Percentiles rank a stretch among this genome's conserved stretches.
phyloP scores from a whole-genome alignment of 305 asterid genomes.

The Rubia peregrina region DNA sequence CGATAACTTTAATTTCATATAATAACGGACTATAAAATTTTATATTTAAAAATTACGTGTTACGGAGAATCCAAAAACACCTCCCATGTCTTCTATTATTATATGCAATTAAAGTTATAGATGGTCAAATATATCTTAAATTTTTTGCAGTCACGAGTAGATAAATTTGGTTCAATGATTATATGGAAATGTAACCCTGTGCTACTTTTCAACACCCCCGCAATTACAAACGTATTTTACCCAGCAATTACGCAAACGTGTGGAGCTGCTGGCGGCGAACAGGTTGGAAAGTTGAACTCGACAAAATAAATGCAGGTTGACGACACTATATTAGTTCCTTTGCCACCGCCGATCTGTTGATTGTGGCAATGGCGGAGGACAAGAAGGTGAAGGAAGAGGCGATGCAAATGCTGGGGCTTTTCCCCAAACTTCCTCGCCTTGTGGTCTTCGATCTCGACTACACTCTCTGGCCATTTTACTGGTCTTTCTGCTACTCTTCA shows the following conservation, averaged over 20 bases:
- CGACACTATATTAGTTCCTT: too few relatives aligned
- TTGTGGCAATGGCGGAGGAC: conserved; percentile 17
- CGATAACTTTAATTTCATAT: too few relatives aligned
- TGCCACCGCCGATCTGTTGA: background rate
- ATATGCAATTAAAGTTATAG: too few relatives aligned
- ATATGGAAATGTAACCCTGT: background rate
- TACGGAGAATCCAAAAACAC: too few relatives aligned
- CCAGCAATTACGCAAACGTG: background rate
- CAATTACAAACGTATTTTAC: background rate
- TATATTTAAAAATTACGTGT: too few relatives aligned
- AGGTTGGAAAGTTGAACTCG: background rate
- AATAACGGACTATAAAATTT: too few relatives aligned
- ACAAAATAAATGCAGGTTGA: background rate
- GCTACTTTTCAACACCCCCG: background rate
- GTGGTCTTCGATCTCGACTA: conserved; percentile 87
- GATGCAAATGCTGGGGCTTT: conserved; percentile 15
- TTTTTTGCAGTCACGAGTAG: too few relatives aligned
- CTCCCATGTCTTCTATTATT: too few relatives aligned
- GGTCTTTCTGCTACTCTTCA: conserved; percentile 6
- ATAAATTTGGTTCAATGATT: too few relatives aligned
- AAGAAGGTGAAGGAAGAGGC: conserved; percentile 32
- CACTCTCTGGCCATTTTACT: conserved; percentile 70
- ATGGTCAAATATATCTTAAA: too few relatives aligned
- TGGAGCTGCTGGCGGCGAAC: background rate
- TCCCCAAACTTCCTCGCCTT: conserved; percentile 34